A percentile compares a stretch with the other conserved stretches of the same genome.
These are phyloP conservation scores for Trichosporon ovoides DNA, from an alignment of 1,284 basidiomycete genomes.

Conservation along the genomic window DNA sequence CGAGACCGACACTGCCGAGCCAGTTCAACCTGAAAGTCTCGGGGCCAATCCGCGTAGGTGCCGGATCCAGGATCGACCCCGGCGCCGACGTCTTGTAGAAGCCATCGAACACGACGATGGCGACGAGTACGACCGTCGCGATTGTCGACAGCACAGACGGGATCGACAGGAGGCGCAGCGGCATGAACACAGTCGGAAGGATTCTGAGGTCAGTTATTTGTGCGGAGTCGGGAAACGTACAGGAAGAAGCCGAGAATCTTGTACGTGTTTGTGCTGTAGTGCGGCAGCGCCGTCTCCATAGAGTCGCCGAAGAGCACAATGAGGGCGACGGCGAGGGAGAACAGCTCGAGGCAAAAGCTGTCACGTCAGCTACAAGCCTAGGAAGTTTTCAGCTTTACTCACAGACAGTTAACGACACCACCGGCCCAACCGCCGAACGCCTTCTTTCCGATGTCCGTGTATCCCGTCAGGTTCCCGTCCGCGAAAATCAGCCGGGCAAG, in stretches of 20 bases:
- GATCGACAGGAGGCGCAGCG: constrained; percentile 74
- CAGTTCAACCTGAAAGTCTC: constrained; percentile 54
- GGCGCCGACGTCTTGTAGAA: constrained; percentile 70
- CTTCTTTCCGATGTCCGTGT: constrained; percentile 80
- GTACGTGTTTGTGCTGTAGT: constrained; percentile 63
- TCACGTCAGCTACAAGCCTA: not conserved
- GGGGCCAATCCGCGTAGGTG: constrained; percentile 62
- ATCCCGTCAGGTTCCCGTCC: constrained; percentile 68
- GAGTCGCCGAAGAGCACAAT: constrained; percentile 84
- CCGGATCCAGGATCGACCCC: constrained; percentile 73
- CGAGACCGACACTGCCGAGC: constrained; percentile 63
- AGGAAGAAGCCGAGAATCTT: constrained; percentile 68
- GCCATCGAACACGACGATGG: constrained; percentile 80
- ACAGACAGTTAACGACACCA: constrained; percentile 39
- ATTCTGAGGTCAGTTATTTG: too few relatives aligned
- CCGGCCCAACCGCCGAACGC: constrained; percentile 73
- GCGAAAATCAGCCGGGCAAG: constrained; percentile 67
- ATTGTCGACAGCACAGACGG: constrained; percentile 77
- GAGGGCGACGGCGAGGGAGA: constrained; percentile 65
- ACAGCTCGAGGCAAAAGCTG: constrained; percentile 75
- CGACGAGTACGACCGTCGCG: constrained; percentile 69
- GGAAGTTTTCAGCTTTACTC: too few relatives aligned
- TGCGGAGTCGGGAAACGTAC: too few relatives aligned
- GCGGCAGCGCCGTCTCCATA: constrained; percentile 64
- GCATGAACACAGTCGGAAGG: constrained; percentile 75